Percentiles rank a stretch among this genome's conserved stretches.
phyloP scores from a whole-genome alignment of 441 rosid genomes.

The Omphalea diandra region DNA sequence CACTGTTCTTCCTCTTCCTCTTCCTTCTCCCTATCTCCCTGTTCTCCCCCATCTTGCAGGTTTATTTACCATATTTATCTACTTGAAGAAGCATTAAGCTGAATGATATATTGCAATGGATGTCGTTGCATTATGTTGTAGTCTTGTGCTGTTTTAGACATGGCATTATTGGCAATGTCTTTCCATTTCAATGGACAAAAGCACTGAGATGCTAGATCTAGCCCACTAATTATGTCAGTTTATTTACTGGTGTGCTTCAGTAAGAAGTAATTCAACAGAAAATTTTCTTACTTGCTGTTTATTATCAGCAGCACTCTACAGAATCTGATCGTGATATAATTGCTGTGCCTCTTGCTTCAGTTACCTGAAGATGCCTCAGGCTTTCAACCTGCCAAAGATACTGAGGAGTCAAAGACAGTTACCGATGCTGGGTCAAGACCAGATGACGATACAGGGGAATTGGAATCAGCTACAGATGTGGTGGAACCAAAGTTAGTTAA shows the following conservation, averaged over 20 bases:
- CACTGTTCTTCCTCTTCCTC: not conserved
- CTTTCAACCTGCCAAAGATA: constrained; percentile 18
- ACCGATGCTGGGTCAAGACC: constrained; percentile 14
- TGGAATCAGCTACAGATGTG: constrained; percentile 13
- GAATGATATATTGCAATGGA: not conserved
- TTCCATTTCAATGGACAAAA: not conserved
- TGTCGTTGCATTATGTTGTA: constrained; percentile 7
- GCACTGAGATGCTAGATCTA: not conserved
- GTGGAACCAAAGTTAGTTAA: constrained; percentile 23
- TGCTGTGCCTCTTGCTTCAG: constrained; percentile 22
- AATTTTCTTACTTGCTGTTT: not conserved
- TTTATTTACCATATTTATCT: not conserved
- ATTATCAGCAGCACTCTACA: not conserved
- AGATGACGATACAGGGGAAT: constrained; percentile 17
- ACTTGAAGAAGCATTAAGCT: not conserved
- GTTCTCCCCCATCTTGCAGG: constrained; percentile 8
- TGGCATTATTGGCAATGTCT: not conserved
- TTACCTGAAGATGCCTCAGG: constrained; percentile 23
- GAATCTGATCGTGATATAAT: not conserved
- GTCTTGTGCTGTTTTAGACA: not conserved
- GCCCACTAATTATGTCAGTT: not conserved
- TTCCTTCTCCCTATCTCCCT: not conserved
- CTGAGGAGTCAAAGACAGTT: constrained; percentile 17
- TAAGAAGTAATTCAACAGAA: too few species aligned
- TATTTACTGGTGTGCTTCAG: not conserved